Evolutionary conservation across 2,329 filamentous ascomycete genomes (phyloP).

Genomic region (Colletotrichum falcatum): DNA sequence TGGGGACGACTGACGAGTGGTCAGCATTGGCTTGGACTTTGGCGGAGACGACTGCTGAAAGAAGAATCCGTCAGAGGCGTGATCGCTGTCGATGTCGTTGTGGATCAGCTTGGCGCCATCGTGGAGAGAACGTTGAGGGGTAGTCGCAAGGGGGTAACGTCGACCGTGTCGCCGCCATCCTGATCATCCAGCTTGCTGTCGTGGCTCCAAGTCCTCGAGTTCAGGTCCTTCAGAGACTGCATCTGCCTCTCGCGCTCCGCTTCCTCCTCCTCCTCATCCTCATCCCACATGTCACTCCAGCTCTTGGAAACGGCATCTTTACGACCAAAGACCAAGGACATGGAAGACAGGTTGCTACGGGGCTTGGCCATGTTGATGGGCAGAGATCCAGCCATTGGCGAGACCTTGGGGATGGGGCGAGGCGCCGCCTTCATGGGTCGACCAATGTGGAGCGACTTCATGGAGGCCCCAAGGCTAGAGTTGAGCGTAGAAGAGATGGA

Average conservation of each 20-base stretch:
- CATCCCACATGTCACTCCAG: conserved; percentile 98
- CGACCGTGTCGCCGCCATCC: conserved; percentile 57
- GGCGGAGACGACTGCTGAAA: conserved; percentile 73
- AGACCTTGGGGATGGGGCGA: conserved; percentile 64
- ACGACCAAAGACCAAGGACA: conserved; percentile 84
- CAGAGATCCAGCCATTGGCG: conserved; percentile 75
- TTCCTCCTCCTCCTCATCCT: conserved; percentile 83
- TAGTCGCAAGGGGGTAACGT: conserved; percentile 50
- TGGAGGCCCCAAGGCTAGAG: conserved; percentile 83
- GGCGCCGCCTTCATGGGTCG: conserved; percentile 56
- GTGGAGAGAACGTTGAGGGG: conserved; percentile 55
- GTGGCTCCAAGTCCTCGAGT: conserved; percentile 83
- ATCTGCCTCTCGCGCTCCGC: conserved; percentile 72
- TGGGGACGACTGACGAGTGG: conserved; percentile 69
- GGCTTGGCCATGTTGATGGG: conserved; percentile 86
- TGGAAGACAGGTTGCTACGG: conserved; percentile 73
- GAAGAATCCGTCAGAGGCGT: conserved; percentile 77
- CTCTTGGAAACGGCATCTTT: conserved; percentile 91
- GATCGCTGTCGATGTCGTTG: conserved; percentile 71
- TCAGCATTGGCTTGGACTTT: conserved; percentile 27
- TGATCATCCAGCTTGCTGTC: conserved; percentile 70
- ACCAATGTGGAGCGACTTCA: conserved; percentile 76
- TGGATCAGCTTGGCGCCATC: conserved; percentile 44
- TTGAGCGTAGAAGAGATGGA: conserved; percentile 87
- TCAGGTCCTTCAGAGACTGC: conserved; percentile 72